Conservation (phyloP, 306 rosid genomes). For the Biancaea sappan region DNA sequence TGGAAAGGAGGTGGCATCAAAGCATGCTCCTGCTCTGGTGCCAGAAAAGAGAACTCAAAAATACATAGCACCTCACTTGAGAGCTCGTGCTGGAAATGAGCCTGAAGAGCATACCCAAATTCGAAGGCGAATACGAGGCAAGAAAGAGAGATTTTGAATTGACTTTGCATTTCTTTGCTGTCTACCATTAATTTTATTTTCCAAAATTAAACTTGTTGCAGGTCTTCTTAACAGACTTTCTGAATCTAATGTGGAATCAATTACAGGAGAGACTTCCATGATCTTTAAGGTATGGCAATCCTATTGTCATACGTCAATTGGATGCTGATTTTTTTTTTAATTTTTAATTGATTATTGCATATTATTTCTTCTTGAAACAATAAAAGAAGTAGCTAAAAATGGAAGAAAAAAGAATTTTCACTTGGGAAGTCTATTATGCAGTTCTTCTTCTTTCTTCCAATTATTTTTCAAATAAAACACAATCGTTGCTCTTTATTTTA, state of each 20-base stretch:
- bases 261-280: constrained; percentile 64
- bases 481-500: neutral
- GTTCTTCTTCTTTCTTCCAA: neutral
- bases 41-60: constrained; percentile 44
- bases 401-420: neutral
- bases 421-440: neutral
- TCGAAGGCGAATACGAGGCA: constrained; percentile 64
- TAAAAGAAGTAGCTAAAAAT: neutral
- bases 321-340: constrained; percentile 7
- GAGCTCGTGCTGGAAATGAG: constrained; percentile 68
- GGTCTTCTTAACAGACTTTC: constrained; percentile 72
- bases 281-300: constrained; percentile 48
- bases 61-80: constrained; percentile 76
- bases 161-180: constrained; percentile 3
- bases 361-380: constrained; percentile 5
- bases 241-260: constrained; percentile 76
- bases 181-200: constrained; percentile 1
- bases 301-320: neutral
- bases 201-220: constrained; percentile 38
- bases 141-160: constrained; percentile 30
- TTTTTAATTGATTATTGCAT: neutral
- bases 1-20: constrained; percentile 29
- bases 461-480: neutral
- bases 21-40: constrained; percentile 41
- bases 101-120: constrained; percentile 71